A percentile compares a stretch with the other conserved stretches of the same genome.
phyloP scores from a whole-genome alignment of 2,329 filamentous ascomycete genomes.

The Sclerotinia subarctica region DNA sequence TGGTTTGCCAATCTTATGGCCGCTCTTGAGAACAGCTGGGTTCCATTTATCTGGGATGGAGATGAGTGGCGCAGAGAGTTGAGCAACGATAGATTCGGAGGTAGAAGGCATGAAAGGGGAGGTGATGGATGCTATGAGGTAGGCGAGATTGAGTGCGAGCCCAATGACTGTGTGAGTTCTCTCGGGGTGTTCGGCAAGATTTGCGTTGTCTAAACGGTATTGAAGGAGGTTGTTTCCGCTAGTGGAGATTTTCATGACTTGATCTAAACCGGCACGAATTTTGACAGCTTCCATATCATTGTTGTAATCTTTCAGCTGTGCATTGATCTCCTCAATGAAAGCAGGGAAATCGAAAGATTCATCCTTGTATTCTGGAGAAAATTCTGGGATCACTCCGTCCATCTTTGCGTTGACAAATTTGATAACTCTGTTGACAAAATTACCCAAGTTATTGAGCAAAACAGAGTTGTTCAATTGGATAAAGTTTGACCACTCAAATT shows the following conservation, averaged over 20 bases:
- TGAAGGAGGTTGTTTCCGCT: conserved; percentile 57
- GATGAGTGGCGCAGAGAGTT: conserved; percentile 60
- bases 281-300: conserved; percentile 67
- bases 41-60: conserved; percentile 67
- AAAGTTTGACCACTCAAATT: conserved; percentile 87
- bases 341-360: conserved; percentile 49
- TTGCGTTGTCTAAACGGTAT: conserved; percentile 45
- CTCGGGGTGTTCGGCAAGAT: conserved; percentile 40
- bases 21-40: conserved; percentile 59
- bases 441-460: conserved; percentile 69
- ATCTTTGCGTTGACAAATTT: conserved; percentile 74
- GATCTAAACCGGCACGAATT: conserved; percentile 63
- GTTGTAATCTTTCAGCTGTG: conserved; percentile 63
- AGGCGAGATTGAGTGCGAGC: conserved; percentile 77
- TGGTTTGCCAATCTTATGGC: conserved; percentile 78
- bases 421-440: conserved; percentile 70
- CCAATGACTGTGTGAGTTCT: conserved; percentile 54
- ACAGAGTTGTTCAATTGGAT: conserved; percentile 85
- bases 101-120: conserved; percentile 85
- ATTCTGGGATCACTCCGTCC: conserved; percentile 65
- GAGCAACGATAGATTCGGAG: conserved; percentile 68
- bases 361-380: conserved; percentile 52
- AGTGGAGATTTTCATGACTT: conserved; percentile 64
- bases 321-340: conserved; percentile 57
- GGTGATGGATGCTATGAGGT: conserved; percentile 75